Evolutionary conservation across 2,329 filamentous ascomycete species (phyloP).

Genomic region (Zopfia rhizophila): DNA sequence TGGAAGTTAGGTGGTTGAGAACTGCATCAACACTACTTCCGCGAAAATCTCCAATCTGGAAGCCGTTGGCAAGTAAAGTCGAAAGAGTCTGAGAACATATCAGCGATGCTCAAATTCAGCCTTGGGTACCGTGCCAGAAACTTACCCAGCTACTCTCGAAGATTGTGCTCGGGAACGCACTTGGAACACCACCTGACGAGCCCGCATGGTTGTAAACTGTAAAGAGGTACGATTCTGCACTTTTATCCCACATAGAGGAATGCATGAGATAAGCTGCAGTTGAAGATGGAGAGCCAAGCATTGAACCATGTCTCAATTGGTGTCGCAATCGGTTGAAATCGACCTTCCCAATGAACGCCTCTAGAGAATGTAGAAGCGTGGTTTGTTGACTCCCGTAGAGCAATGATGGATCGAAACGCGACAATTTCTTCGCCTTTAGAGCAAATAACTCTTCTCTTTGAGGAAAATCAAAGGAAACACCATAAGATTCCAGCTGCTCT

Average conservation of each 20-base stretch:
- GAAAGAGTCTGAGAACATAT: no score
- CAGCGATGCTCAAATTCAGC: no score
- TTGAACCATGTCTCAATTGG: conserved; percentile 41
- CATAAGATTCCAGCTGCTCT: conserved; percentile 7
- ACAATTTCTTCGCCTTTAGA: conserved; percentile 13
- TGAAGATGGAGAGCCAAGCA: conserved; percentile 53
- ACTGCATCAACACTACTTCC: no score
- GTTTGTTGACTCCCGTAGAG: conserved; percentile 23
- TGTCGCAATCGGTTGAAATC: conserved; percentile 49
- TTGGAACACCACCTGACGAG: conserved; percentile 32
- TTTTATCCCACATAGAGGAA: conserved; percentile 40
- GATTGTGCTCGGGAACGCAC: conserved; percentile 38
- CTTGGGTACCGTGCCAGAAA: no score
- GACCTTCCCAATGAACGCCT: conserved; percentile 48
- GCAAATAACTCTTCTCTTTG: not conserved
- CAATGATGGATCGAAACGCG: conserved; percentile 1
- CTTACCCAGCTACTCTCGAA: conserved; percentile 43
- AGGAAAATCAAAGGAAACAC: conserved; percentile 13
- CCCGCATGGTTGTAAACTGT: conserved; percentile 15
- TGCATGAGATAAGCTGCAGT: conserved; percentile 51
- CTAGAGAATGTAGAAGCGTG: conserved; percentile 50
- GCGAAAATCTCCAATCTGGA: no score
- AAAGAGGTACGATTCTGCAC: conserved; percentile 42
- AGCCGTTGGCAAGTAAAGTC: no score
- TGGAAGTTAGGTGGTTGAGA: no score